Evolutionary conservation across 257 asterid species (phyloP), one percentile per base, ranked within the genome.

Genomic region (Solanum pinnatisectum): DNA sequence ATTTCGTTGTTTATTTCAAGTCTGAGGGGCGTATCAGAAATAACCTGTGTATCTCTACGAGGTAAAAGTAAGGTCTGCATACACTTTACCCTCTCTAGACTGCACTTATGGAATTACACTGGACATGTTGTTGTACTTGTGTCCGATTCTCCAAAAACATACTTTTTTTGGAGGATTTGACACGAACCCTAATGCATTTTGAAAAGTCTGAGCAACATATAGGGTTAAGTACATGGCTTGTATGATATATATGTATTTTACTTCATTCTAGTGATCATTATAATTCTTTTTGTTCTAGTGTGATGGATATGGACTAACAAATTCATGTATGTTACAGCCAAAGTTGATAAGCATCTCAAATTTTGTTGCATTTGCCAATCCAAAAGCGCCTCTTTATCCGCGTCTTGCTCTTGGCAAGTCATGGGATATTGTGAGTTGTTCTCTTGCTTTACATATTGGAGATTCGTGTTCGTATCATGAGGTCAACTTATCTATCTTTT

Each of bases 351-450:
- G 96, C 60, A 89, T 94, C 70, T 97, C 99, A 18, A 95, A 93
- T 89, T 84, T 91, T 88, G 90, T 97, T 88, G 88, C 96, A 2
- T 97, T 95, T 92, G 90, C 72, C 87, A 95, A 96, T 89, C 98
- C 98, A 9, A 96, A 95, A 90, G 98, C 97, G 52, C 99, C 99
- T 8, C 91, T 95, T 83, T 96, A 92, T 92, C 99, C 99, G 56
- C 98, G 98, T 36, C 98, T 96, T 88, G 98, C 99, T 87, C 96
- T 93, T 88, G 98, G 99, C 81, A 96, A 95, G 90, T 92, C 97
- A 83, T 96, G 98, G 98, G 87, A 96, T 90, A 98, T 93, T 87
- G 99, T 95, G 93, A 92, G 97, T 92, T 86, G 42, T 74, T 18
- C 36, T 33, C 30, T 30, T 30, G 30, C 18, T 56, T 20, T 56